Evolutionary conservation across 2,329 filamentous ascomycete genomes (phyloP).

Genomic region (Microdochium paspali): DNA sequence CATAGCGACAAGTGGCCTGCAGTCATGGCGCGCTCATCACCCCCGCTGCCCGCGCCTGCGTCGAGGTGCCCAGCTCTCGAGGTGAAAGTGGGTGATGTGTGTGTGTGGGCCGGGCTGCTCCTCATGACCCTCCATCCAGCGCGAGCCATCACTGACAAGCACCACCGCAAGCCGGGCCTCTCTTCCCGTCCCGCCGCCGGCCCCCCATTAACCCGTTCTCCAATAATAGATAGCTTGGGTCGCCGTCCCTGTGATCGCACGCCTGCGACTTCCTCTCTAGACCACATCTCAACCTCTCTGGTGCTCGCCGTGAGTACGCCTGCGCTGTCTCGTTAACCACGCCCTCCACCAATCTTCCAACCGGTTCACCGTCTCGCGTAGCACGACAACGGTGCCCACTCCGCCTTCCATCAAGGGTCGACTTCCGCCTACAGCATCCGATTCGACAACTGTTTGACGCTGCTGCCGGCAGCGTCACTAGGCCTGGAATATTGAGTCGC

Average conservation of each 20-base stretch:
- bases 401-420: too few relatives aligned
- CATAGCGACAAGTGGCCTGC: too few relatives aligned
- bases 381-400: too few relatives aligned
- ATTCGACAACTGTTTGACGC: too few relatives aligned
- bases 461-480: too few relatives aligned
- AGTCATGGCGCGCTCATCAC: not conserved
- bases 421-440: too few relatives aligned
- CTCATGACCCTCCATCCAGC: not conserved
- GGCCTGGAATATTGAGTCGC: too few relatives aligned
- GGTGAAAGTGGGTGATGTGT: not conserved
- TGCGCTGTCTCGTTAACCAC: too few relatives aligned
- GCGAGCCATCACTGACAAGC: not conserved
- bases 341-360: too few relatives aligned
- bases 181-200: conserved; percentile 1
- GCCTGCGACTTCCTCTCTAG: not conserved
- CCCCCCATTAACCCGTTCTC: not conserved
- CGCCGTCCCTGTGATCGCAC: not conserved
- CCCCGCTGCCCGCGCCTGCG: not conserved
- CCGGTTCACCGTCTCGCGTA: too few relatives aligned
- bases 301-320: not conserved
- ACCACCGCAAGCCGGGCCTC: not conserved
- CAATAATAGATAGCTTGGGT: not conserved
- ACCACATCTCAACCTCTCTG: not conserved
- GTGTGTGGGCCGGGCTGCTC: not conserved
- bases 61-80: not conserved